Percentiles rank a stretch among this genome's conserved stretches.
phyloP scores from a whole-genome alignment of 1,284 basidiomycete genomes.

The Cryptococcus depauperatus region DNA sequence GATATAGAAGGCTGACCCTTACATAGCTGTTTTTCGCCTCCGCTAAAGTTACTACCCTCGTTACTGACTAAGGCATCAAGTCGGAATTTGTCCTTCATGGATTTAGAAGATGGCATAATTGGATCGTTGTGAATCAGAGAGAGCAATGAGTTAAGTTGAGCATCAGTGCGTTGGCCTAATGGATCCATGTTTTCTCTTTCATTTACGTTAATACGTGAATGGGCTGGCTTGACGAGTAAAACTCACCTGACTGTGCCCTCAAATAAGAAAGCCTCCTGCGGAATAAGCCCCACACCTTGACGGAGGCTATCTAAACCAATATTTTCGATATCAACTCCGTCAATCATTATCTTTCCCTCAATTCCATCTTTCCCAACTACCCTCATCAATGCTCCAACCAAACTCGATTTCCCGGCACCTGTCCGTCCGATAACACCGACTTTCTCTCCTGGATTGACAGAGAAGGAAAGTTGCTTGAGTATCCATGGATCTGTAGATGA shows the following conservation, averaged over 20 bases:
- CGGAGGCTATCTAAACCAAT: slow-evolving; percentile 54
- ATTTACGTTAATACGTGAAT: too few relatives aligned
- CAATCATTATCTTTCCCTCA: slow-evolving; percentile 58
- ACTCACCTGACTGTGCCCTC: slow-evolving; percentile 38
- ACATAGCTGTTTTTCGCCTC: slow-evolving; percentile 46
- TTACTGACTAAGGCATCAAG: slow-evolving; percentile 48
- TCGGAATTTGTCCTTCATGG: slow-evolving; percentile 52
- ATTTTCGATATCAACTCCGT: slow-evolving; percentile 51
- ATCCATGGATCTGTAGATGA: slow-evolving; percentile 36
- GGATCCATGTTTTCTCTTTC: slow-evolving; percentile 43
- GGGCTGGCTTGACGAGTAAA: neutral
- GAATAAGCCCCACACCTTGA: slow-evolving; percentile 56
- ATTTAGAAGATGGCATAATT: slow-evolving; percentile 21
- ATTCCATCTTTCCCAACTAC: slow-evolving; percentile 50
- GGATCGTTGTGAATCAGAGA: slow-evolving; percentile 46
- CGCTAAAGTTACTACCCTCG: slow-evolving; percentile 46
- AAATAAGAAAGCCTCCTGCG: slow-evolving; percentile 39
- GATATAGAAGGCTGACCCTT: too few relatives aligned
- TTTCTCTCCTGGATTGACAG: slow-evolving; percentile 33
- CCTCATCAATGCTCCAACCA: slow-evolving; percentile 61
- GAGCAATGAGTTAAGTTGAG: slow-evolving; percentile 50
- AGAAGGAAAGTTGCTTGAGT: slow-evolving; percentile 34
- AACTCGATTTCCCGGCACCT: slow-evolving; percentile 54
- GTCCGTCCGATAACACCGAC: slow-evolving; percentile 65
- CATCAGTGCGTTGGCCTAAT: slow-evolving; percentile 50